Percentiles rank a stretch among this genome's conserved stretches.
These are phyloP conservation scores for Nitzschia sp. DNA, from an alignment of 108 stramenopile species.

Conservation along the genomic window DNA sequence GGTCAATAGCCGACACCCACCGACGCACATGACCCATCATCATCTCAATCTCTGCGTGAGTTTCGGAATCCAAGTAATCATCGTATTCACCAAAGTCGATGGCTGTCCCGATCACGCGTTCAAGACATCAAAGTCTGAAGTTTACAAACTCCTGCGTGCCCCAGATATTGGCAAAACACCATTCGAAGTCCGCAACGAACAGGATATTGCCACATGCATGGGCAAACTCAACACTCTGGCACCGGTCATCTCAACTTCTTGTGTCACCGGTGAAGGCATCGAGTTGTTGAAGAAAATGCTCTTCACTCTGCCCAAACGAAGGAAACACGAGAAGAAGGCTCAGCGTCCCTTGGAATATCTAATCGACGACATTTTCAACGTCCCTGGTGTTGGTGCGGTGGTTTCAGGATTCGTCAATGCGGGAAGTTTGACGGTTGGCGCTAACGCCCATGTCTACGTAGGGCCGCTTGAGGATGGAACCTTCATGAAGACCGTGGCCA, in stretches of 20 bases:
- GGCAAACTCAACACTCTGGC: constrained; percentile 89
- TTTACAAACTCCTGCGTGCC: constrained; percentile 71
- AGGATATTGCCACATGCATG: constrained; percentile 88
- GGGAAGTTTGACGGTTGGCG: constrained; percentile 70
- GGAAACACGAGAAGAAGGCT: constrained; percentile 81
- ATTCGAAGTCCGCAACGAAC: constrained; percentile 77
- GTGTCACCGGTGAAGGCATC: constrained; percentile 95
- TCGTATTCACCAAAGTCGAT: constrained; percentile 97
- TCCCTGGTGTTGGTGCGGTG: constrained; percentile 82
- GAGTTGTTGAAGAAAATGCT: constrained; percentile 92
- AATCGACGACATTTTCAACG: constrained; percentile 86
- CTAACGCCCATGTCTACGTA: constrained; percentile 71
- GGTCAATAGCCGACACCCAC: constrained; percentile 96
- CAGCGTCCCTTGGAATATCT: constrained; percentile 84
- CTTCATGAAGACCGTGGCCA: constrained; percentile 81
- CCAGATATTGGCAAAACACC: constrained; percentile 77
- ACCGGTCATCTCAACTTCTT: constrained; percentile 95
- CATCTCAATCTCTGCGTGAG: constrained; percentile 97
- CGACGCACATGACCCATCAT: constrained; percentile 98
- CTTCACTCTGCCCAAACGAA: constrained; percentile 81
- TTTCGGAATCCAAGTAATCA: constrained; percentile 90
- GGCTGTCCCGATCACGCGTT: constrained; percentile 94
- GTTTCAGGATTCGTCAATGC: constrained; percentile 87
- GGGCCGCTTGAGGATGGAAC: constrained; percentile 87
- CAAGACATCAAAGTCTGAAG: constrained; percentile 84